Conservation (phyloP, 176 grass and related monocot species). For the Oryza glaberrima region DNA sequence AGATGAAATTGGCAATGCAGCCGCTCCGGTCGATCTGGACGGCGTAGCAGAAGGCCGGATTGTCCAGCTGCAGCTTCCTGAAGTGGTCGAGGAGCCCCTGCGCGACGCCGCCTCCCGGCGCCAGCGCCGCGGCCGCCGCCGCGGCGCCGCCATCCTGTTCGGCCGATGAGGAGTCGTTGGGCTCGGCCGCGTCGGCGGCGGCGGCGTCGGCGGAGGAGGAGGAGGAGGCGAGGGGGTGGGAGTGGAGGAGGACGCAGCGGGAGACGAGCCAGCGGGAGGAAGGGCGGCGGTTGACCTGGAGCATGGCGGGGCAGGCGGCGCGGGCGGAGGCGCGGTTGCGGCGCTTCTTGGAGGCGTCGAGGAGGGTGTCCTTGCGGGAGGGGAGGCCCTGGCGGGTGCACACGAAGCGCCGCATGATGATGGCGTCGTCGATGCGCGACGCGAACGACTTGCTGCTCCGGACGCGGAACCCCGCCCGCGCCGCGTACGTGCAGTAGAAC, state of each 20-base stretch:
- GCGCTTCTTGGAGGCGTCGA: conserved; percentile 64
- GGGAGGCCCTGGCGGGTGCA: conserved; percentile 67
- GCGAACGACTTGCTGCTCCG: conserved; percentile 75
- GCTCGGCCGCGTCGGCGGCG: conserved; percentile 28
- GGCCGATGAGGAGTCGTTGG: conserved; percentile 16
- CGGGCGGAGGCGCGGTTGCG: conserved; percentile 63
- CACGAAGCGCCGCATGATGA: conserved; percentile 77
- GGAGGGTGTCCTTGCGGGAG: conserved; percentile 58
- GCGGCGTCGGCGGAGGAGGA: neutral
- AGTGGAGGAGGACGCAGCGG: conserved; percentile 53
- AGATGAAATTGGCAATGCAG: conserved; percentile 61
- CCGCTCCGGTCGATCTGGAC: conserved; percentile 54
- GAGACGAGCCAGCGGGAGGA: conserved; percentile 45
- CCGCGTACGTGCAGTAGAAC: conserved; percentile 61
- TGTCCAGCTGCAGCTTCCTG: conserved; percentile 64
- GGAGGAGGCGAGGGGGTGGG: conserved; percentile 39
- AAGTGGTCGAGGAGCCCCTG: conserved; percentile 71
- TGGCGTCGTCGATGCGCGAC: conserved; percentile 58
- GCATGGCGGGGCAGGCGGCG: conserved; percentile 66
- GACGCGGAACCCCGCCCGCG: conserved; percentile 54
- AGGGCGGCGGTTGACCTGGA: conserved; percentile 58
- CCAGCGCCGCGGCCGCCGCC: conserved; percentile 25
- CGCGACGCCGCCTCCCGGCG: conserved; percentile 52
- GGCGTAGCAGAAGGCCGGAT: conserved; percentile 60
- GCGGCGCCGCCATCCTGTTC: too few species aligned